Conservation (phyloP, 192 early-diverging fungal species). For the Allomyces arbusculus region DNA sequence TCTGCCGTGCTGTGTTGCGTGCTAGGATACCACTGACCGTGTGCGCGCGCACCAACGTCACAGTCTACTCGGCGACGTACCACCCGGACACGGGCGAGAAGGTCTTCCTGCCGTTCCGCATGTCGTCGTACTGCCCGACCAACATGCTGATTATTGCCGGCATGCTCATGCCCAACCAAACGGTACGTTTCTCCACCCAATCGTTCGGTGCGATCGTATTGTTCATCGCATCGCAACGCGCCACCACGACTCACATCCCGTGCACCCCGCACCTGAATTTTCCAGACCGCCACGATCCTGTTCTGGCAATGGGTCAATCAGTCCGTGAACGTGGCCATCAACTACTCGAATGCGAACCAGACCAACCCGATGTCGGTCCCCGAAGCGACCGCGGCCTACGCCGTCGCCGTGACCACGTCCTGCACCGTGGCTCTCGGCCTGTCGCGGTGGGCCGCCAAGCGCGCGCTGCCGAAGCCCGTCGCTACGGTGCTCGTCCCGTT, state of each 20-base stretch:
- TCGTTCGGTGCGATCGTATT: no score
- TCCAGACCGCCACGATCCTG: conserved; percentile 27
- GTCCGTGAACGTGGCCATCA: conserved; percentile 64
- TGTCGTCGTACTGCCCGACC: conserved; percentile 67
- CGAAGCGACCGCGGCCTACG: conserved; percentile 54
- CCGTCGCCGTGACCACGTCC: conserved; percentile 52
- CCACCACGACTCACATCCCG: not conserved
- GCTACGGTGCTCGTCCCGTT: conserved; percentile 37
- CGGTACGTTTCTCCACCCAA: conserved; percentile 13
- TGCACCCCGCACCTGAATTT: not conserved
- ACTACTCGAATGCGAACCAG: conserved; percentile 68
- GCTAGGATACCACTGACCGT: no score
- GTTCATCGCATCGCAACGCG: not conserved
- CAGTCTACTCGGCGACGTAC: conserved; percentile 51
- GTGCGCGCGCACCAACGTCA: not conserved
- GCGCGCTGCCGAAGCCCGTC: conserved; percentile 12
- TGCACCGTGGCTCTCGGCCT: conserved; percentile 53
- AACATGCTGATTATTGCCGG: conserved; percentile 62
- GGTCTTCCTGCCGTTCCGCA: conserved; percentile 57
- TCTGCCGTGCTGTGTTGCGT: no score
- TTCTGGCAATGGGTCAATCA: conserved; percentile 74
- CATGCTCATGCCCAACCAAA: conserved; percentile 65
- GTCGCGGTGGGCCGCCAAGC: conserved; percentile 23
- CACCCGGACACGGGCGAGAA: conserved; percentile 66
- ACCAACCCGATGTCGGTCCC: conserved; percentile 47